Evolutionary conservation across 1,139 yeast species (phyloP).

Genomic region (Protomyces macrosporus): DNA sequence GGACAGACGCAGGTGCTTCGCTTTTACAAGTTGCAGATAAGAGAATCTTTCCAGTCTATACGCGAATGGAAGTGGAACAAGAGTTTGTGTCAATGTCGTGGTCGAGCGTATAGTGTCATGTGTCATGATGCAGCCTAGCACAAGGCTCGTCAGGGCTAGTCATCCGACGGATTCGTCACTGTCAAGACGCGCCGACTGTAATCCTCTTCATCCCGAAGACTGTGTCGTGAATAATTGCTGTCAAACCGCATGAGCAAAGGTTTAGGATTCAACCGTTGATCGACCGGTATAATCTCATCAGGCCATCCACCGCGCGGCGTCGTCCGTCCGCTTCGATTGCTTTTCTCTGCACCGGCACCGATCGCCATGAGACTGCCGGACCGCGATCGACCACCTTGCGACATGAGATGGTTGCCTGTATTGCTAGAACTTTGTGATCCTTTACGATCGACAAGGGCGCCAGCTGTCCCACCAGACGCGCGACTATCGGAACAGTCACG

Average conservation of each 20-base stretch:
- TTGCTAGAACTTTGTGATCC: constrained; percentile 14
- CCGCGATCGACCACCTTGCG: constrained; percentile 23
- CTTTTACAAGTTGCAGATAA: too few species aligned
- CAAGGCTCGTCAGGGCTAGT: not conserved
- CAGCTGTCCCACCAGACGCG: constrained; percentile 32
- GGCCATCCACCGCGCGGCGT: constrained; percentile 23
- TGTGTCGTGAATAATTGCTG: constrained; percentile 53
- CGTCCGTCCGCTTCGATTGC: not conserved
- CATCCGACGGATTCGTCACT: constrained; percentile 56
- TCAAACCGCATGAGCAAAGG: constrained; percentile 53
- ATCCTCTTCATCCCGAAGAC: constrained; percentile 69
- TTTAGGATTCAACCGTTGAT: constrained; percentile 63
- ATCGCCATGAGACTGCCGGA: constrained; percentile 17
- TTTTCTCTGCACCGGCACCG: constrained; percentile 19
- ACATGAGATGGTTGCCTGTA: constrained; percentile 20
- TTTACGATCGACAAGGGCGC: constrained; percentile 26
- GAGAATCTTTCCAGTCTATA: too few species aligned
- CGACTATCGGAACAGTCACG: constrained; percentile 23
- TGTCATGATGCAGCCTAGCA: too few species aligned
- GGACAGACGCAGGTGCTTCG: too few species aligned
- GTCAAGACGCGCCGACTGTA: constrained; percentile 65
- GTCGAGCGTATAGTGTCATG: too few species aligned
- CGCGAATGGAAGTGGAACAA: too few species aligned
- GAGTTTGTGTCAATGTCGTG: too few species aligned
- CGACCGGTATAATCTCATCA: constrained; percentile 41